These are phyloP conservation scores for Cryphonectria carpinicola DNA, from an alignment of 2,329 filamentous ascomycete species.

Conservation along the genomic window DNA sequence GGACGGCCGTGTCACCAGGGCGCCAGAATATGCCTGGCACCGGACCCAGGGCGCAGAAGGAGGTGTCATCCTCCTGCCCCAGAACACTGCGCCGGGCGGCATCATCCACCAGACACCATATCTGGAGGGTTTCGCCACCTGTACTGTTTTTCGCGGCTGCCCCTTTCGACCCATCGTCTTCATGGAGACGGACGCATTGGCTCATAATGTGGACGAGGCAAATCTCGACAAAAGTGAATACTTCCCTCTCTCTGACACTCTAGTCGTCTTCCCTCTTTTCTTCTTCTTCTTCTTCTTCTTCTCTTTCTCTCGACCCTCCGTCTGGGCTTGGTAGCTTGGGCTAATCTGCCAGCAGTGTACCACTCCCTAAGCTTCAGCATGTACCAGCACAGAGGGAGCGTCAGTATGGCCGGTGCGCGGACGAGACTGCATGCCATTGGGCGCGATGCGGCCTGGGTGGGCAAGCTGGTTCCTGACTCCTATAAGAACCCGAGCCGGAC, in stretches of 20 bases:
- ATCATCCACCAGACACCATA: background rate
- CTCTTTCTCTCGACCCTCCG: background rate
- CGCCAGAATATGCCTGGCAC: background rate
- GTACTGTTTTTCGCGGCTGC: conserved; percentile 10
- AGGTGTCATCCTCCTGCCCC: background rate
- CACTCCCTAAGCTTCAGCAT: background rate
- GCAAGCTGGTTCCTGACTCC: conserved; percentile 9
- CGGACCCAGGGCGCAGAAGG: background rate
- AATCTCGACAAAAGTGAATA: background rate
- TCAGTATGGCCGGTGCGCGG: background rate
- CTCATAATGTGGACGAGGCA: background rate
- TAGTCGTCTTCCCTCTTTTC: background rate
- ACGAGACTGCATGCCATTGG: background rate
- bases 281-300: background rate
- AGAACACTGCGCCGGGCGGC: background rate
- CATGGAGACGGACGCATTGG: background rate
- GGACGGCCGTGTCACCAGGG: background rate
- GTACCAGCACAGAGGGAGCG: background rate
- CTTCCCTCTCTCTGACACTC: background rate
- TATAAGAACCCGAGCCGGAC: background rate
- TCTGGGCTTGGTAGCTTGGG: background rate
- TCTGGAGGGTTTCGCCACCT: background rate
- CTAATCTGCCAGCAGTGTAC: conserved; percentile 2
- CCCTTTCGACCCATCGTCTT: background rate
- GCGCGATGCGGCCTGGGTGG: conserved; percentile 5